Percentiles rank a stretch among this genome's conserved stretches.
These are phyloP conservation scores for Cytospora leucostoma DNA, from an alignment of 2,329 filamentous ascomycete genomes.

Conservation along the genomic window DNA sequence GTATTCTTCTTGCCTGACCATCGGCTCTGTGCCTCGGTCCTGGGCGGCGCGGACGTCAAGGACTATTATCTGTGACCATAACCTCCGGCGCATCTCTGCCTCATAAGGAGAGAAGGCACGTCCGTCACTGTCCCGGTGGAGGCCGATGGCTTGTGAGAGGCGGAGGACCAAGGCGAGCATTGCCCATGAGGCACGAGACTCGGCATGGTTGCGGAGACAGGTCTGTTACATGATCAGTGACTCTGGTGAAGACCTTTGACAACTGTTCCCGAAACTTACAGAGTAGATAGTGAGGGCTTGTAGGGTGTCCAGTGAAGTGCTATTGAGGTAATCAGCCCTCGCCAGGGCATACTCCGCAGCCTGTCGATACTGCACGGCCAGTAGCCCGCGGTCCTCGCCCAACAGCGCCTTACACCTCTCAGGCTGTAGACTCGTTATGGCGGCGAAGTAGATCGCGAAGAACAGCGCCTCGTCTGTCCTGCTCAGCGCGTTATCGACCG, in stretches of 20 bases:
- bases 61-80: conserved; percentile 66
- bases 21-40: conserved; percentile 51
- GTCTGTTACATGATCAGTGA: conserved; percentile 28
- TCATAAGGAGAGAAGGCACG: conserved; percentile 50
- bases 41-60: conserved; percentile 59
- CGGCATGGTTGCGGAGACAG: conserved; percentile 42
- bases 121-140: conserved; percentile 46
- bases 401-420: conserved; percentile 38
- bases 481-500: conserved; percentile 29
- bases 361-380: conserved; percentile 38
- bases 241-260: not conserved
- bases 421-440: conserved; percentile 39
- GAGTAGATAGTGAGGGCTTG: conserved; percentile 47
- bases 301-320: conserved; percentile 41
- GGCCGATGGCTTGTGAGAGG: conserved; percentile 44
- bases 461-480: conserved; percentile 39
- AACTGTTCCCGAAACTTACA: conserved; percentile 28
- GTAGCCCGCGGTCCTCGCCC: conserved; percentile 38
- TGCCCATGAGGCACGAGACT: conserved; percentile 45
- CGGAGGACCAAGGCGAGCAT: conserved; percentile 45
- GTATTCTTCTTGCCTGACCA: conserved; percentile 45
- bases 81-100: conserved; percentile 58
- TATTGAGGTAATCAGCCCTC: conserved; percentile 47
- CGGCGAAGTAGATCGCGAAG: conserved; percentile 48
- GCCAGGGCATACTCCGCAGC: conserved; percentile 43